Conservation (phyloP, 768 basidiomycete species). For the Termitomyces sp. region DNA sequence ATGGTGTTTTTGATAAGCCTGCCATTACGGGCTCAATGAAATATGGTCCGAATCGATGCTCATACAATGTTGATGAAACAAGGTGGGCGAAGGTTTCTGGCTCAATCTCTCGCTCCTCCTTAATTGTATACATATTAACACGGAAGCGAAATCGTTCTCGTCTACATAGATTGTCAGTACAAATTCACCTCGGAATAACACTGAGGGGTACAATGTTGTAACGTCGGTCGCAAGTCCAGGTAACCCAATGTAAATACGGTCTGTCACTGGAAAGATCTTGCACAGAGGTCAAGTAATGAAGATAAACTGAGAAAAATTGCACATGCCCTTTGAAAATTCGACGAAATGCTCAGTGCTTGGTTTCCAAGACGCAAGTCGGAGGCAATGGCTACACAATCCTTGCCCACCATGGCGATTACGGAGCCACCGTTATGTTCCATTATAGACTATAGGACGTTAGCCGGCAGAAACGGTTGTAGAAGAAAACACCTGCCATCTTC, state of each 20-base stretch:
- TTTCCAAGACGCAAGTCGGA: conserved; percentile 90
- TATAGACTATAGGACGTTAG: conserved; percentile 55
- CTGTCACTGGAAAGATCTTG: conserved; percentile 91
- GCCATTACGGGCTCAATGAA: conserved; percentile 97
- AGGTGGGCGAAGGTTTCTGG: conserved; percentile 96
- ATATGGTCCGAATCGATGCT: conserved; percentile 93
- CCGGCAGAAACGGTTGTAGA: neutral
- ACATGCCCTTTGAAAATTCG: conserved; percentile 90
- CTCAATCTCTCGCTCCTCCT: conserved; percentile 95
- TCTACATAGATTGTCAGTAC: conserved; percentile 32
- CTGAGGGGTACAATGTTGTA: conserved; percentile 61
- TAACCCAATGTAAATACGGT: conserved; percentile 87
- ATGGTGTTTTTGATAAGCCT: conserved; percentile 70
- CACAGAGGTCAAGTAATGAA: conserved; percentile 7
- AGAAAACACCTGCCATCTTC: conserved; percentile 33
- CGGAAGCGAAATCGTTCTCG: conserved; percentile 89
- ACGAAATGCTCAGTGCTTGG: conserved; percentile 78
- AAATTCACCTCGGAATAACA: conserved; percentile 2
- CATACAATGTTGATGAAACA: conserved; percentile 92
- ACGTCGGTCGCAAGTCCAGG: conserved; percentile 94
- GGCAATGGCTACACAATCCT: conserved; percentile 98
- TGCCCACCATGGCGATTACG: conserved; percentile 98
- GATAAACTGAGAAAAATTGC: neutral
- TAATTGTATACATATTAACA: conserved; percentile 99
- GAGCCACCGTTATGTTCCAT: conserved; percentile 97